phyloP scores from a whole-genome alignment of 306 rosid species.

The Quercus robur region DNA sequence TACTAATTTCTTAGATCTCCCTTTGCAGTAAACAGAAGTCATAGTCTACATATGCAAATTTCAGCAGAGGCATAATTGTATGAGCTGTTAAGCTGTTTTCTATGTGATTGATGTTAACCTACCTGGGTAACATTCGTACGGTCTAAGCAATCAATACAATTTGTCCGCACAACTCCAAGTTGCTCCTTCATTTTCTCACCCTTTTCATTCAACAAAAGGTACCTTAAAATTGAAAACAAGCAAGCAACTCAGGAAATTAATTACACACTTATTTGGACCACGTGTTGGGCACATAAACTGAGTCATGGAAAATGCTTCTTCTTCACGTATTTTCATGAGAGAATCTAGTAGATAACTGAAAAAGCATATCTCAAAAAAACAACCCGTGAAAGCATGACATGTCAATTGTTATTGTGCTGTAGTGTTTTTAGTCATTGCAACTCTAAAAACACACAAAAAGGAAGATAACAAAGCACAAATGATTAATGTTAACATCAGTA shows the following conservation, averaged over 20 bases:
- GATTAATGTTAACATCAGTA: background rate
- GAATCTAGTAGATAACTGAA: background rate
- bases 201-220: slow-evolving; percentile 77
- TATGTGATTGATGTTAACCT: slow-evolving; percentile 18
- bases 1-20: background rate
- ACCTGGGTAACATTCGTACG: slow-evolving; percentile 99
- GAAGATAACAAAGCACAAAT: background rate
- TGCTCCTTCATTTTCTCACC: slow-evolving; percentile 98
- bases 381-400: background rate
- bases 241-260: slow-evolving; percentile 13
- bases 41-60: background rate
- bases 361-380: background rate
- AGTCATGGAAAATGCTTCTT: background rate
- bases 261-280: background rate
- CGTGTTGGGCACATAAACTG: background rate
- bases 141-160: slow-evolving; percentile 95
- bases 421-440: background rate
- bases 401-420: background rate
- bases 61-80: background rate
- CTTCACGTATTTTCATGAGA: background rate
- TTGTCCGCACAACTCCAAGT: slow-evolving; percentile 86
- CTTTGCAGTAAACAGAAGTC: background rate
- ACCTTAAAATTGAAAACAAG: slow-evolving; percentile 49
- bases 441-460: background rate
- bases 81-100: slow-evolving; percentile 4